phyloP scores from a whole-genome alignment of 164 flowering plant species.

The Magnolia kwangsiensis region DNA sequence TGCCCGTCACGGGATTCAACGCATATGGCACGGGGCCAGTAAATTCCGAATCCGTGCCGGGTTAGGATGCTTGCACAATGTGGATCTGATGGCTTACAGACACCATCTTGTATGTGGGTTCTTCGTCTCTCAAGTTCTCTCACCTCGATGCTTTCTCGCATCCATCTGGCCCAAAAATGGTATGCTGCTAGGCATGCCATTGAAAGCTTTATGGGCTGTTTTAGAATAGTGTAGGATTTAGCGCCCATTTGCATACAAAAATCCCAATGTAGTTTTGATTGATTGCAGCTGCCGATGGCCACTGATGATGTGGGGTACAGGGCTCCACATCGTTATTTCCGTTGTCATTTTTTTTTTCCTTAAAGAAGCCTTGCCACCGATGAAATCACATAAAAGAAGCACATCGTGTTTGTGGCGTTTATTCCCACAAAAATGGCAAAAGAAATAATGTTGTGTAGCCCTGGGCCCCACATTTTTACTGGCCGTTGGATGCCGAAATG shows the following conservation, averaged over 20 bases:
- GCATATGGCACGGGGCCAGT: slow-evolving; percentile 29
- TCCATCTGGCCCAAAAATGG: not conserved
- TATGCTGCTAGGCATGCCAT: not conserved
- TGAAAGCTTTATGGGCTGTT: not conserved
- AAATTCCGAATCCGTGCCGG: slow-evolving; percentile 42
- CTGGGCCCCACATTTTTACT: not conserved
- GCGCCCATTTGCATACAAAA: not conserved
- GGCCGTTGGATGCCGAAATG: not conserved
- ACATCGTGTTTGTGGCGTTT: not conserved
- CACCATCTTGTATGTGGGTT: slow-evolving; percentile 6
- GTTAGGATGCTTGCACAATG: slow-evolving; percentile 11
- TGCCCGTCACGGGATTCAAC: slow-evolving; percentile 51
- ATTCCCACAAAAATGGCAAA: not conserved
- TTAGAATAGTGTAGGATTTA: not conserved
- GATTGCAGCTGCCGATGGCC: not conserved
- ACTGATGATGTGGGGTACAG: not conserved
- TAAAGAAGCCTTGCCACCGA: not conserved
- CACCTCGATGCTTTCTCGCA: not conserved
- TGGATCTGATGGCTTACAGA: not conserved
- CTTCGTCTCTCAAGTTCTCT: not conserved
- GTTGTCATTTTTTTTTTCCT: not conserved
- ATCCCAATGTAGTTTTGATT: not conserved
- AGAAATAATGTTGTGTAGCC: not conserved
- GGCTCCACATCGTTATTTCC: not conserved
- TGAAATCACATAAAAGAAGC: not conserved